phyloP scores from a whole-genome alignment of 2,329 filamentous ascomycete genomes.

The Clonostachys rhizophaga region DNA sequence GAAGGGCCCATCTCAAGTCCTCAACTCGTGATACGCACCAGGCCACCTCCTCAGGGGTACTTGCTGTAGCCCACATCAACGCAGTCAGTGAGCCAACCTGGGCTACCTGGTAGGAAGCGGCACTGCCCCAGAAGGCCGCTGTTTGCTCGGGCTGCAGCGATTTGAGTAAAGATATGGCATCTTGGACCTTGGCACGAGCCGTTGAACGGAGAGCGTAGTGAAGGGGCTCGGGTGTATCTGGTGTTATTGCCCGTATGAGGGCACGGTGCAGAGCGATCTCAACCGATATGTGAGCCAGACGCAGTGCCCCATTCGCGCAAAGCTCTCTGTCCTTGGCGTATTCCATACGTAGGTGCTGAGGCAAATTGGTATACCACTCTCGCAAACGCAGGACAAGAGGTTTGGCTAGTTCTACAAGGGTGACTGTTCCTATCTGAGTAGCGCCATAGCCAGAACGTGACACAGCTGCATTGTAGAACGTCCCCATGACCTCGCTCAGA shows the following conservation, averaged over 20 bases:
- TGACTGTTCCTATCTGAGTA: conserved; percentile 5
- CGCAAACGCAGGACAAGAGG: conserved; percentile 38
- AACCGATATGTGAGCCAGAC: conserved; percentile 34
- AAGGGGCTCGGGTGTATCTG: not conserved
- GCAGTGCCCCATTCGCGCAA: conserved; percentile 30
- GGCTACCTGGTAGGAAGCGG: conserved; percentile 21
- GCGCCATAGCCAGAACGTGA: conserved; percentile 1
- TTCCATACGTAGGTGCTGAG: conserved; percentile 34
- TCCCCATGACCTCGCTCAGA: conserved; percentile 31
- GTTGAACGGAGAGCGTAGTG: conserved; percentile 8
- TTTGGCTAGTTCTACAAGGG: conserved; percentile 35
- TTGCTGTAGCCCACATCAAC: conserved; percentile 10
- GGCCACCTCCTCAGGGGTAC: not conserved
- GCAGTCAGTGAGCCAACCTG: conserved; percentile 21
- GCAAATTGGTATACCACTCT: conserved; percentile 38
- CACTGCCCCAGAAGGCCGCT: conserved; percentile 27
- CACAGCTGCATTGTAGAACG: conserved; percentile 10
- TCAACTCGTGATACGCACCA: not conserved
- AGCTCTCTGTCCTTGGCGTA: conserved; percentile 26
- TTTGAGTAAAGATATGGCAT: conserved; percentile 27
- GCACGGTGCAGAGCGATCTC: conserved; percentile 36
- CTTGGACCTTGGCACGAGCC: conserved; percentile 20
- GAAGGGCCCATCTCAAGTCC: not conserved
- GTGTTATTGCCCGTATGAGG: conserved; percentile 22
- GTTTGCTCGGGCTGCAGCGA: conserved; percentile 40